A percentile compares a stretch with the other conserved stretches of the same genome.
Evolutionary conservation across 331 rosid genomes (phyloP).

Genomic region (Cydonia oblonga): DNA sequence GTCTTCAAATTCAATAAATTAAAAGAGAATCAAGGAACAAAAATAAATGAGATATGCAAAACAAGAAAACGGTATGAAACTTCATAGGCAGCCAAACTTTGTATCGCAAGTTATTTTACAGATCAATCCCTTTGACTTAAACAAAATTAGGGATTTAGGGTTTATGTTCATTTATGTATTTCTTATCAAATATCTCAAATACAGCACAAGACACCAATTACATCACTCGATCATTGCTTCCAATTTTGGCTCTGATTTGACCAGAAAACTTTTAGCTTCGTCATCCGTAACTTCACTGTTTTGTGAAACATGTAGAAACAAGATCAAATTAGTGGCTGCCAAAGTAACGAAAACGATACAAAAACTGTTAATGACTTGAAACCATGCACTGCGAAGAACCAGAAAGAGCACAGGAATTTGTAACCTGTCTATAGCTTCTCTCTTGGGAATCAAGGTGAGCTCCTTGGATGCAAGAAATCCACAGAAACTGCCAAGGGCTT

Average conservation of each 20-base stretch:
- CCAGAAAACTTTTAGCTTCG: constrained; percentile 56
- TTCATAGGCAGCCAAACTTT: too few relatives aligned
- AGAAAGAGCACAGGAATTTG: not conserved
- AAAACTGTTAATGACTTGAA: not conserved
- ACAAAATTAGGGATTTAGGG: not conserved
- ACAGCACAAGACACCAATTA: not conserved
- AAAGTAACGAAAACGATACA: not conserved
- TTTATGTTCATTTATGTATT: not conserved
- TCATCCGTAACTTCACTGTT: constrained; percentile 74
- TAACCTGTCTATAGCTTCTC: constrained; percentile 83
- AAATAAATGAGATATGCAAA: too few relatives aligned
- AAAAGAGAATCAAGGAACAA: too few relatives aligned
- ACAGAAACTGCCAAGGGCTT: constrained; percentile 39
- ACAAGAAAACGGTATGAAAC: too few relatives aligned
- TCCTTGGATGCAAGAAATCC: constrained; percentile 47
- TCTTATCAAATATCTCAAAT: not conserved
- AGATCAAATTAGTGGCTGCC: not conserved
- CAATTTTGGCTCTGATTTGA: constrained; percentile 39
- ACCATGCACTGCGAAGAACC: not conserved
- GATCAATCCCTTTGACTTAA: too few relatives aligned
- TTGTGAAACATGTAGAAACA: constrained; percentile 8
- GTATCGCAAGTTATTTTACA: too few relatives aligned
- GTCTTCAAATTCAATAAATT: too few relatives aligned
- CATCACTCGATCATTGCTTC: not conserved
- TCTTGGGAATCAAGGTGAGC: constrained; percentile 57